These are phyloP conservation scores for Pouteria campechiana DNA, from an alignment of 179 eudicot species.

Conservation along the genomic window DNA sequence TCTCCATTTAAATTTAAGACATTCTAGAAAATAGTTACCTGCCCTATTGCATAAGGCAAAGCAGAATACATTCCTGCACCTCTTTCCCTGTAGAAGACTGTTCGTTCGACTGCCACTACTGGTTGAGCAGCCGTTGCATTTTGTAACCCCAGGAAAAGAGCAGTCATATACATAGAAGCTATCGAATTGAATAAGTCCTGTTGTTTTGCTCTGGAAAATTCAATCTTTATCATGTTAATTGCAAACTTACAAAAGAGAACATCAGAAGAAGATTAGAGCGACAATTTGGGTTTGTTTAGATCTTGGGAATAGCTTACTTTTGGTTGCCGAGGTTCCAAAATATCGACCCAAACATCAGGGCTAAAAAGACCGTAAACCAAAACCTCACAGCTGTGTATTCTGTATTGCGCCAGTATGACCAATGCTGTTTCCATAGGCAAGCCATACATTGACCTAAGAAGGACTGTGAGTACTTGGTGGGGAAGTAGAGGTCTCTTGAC, in stretches of 20 bases:
- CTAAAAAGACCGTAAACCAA: constrained; percentile 12
- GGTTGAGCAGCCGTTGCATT: constrained; percentile 72
- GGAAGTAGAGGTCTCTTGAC: constrained; percentile 20
- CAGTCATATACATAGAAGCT: constrained; percentile 81
- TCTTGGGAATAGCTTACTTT: constrained; percentile 11
- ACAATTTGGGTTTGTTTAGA: no score
- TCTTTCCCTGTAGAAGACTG: constrained; percentile 83
- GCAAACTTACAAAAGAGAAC: no score
- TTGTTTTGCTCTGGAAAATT: constrained; percentile 27
- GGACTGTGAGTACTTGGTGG: constrained; percentile 17
- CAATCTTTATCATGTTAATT: no score
- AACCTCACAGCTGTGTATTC: constrained; percentile 26
- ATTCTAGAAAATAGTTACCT: no score
- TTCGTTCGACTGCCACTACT: constrained; percentile 70
- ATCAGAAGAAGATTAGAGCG: no score
- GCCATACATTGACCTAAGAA: constrained; percentile 20
- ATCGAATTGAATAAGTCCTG: constrained; percentile 65
- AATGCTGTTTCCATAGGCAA: constrained; percentile 28
- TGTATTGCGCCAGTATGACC: constrained; percentile 33
- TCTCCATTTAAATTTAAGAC: no score
- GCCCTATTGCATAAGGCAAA: constrained; percentile 74
- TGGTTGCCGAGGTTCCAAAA: constrained; percentile 30
- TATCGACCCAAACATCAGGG: constrained; percentile 24
- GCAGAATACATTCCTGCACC: constrained; percentile 95
- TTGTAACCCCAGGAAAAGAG: constrained; percentile 59